A percentile compares a stretch with the other conserved stretches of the same genome.
Evolutionary conservation across 345 rosid genomes (phyloP).

Genomic region (Acer campestre): DNA sequence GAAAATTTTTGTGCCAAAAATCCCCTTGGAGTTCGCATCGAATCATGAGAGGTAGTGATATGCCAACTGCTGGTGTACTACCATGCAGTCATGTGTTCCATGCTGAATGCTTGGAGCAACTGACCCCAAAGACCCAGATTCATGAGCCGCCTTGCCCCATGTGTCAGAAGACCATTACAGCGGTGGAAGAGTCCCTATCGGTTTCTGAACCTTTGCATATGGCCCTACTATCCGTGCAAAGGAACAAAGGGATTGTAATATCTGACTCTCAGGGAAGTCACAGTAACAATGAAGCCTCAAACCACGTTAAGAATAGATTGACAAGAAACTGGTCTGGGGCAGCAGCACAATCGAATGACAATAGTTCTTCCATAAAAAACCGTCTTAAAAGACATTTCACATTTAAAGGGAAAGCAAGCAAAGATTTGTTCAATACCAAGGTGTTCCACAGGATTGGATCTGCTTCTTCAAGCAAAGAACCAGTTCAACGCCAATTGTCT

Average conservation of each 20-base stretch:
- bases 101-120: conserved; percentile 89
- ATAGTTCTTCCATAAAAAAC: conserved; percentile 46
- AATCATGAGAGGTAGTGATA: conserved; percentile 68
- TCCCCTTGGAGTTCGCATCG: conserved; percentile 89
- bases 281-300: conserved; percentile 31
- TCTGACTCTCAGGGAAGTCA: conserved; percentile 43
- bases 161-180: conserved; percentile 56
- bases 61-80: conserved; percentile 81
- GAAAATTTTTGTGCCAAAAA: conserved; percentile 62
- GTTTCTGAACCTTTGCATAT: conserved; percentile 64
- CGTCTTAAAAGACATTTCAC: conserved; percentile 54
- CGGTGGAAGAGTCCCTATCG: conserved; percentile 44
- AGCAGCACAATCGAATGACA: conserved; percentile 20
- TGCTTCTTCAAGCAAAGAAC: conserved; percentile 31
- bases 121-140: conserved; percentile 61
- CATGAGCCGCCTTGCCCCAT: conserved; percentile 77
- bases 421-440: conserved; percentile 30
- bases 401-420: conserved; percentile 38
- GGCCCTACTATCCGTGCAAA: conserved; percentile 65
- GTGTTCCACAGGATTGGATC: conserved; percentile 37
- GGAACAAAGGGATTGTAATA: conserved; percentile 47
- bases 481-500: conserved; percentile 20
- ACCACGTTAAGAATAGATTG: conserved; percentile 37
- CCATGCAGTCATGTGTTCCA: conserved; percentile 86
- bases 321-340: conserved; percentile 42